Conservation (phyloP, 1,284 basidiomycete genomes). For the Trichosporon faecale region DNA sequence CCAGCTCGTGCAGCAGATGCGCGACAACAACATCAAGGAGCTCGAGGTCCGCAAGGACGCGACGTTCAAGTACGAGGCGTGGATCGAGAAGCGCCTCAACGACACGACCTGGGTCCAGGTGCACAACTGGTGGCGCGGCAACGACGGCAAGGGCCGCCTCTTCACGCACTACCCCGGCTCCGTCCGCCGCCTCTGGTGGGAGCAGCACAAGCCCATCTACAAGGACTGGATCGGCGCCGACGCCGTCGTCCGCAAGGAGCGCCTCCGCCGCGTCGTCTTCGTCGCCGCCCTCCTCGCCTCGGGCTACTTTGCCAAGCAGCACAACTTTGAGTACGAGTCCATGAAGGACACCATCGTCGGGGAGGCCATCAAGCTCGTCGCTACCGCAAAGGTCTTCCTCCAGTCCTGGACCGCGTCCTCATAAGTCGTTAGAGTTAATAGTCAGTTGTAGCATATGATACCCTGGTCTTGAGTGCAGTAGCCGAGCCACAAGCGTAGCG, state of each 20-base stretch:
- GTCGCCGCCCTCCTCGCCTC: background rate
- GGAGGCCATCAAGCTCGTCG: conserved; percentile 5
- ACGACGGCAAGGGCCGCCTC: conserved; percentile 23
- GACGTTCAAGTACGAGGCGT: conserved; percentile 21
- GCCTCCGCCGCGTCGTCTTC: conserved; percentile 10
- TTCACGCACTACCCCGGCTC: conserved; percentile 28
- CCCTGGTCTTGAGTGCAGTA: background rate
- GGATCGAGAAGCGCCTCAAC: conserved; percentile 19
- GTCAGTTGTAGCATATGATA: background rate
- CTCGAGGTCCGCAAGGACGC: conserved; percentile 24
- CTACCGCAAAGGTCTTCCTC: background rate
- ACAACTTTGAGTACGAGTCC: background rate
- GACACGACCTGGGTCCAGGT: conserved; percentile 23
- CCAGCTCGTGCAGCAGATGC: conserved; percentile 21
- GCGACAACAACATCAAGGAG: conserved; percentile 20
- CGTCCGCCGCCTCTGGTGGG: conserved; percentile 21
- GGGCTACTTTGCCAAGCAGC: background rate
- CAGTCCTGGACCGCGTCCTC: conserved; percentile 1
- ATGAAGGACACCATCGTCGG: background rate
- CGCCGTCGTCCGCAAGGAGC: conserved; percentile 19
- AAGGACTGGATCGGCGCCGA: conserved; percentile 25
- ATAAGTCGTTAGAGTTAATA: background rate
- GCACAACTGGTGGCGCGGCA: conserved; percentile 26
- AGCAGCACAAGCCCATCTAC: conserved; percentile 20
- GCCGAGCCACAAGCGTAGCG: too few species aligned